A percentile compares a stretch with the other conserved stretches of the same genome.
phyloP scores from a whole-genome alignment of 306 rosid genomes.

The Fagus crenata region DNA sequence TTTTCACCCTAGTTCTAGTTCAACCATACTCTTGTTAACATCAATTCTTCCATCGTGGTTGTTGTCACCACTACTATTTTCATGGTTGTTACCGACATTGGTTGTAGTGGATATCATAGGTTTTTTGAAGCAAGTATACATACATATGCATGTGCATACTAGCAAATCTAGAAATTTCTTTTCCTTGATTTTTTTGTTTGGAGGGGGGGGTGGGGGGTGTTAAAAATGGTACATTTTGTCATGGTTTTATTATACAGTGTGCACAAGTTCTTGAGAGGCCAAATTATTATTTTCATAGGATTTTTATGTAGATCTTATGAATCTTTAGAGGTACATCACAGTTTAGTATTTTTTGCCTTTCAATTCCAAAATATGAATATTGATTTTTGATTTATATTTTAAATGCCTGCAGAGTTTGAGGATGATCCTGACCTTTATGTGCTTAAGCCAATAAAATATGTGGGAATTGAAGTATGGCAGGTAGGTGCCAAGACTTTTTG shows the following conservation, averaged over 20 bases:
- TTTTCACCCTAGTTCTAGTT: background rate
- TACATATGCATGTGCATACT: background rate
- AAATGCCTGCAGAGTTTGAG: conserved; percentile 73
- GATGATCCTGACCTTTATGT: conserved; percentile 89
- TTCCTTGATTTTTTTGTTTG: background rate
- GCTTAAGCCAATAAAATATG: conserved; percentile 83
- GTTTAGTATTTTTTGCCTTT: background rate
- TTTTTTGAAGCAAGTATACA: background rate
- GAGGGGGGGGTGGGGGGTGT: background rate
- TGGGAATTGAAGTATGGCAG: conserved; percentile 99
- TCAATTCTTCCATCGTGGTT: background rate
- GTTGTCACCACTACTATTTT: background rate
- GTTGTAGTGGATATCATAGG: too few relatives aligned
- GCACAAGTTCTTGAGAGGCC: background rate
- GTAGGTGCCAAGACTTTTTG: conserved; percentile 36
- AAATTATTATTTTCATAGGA: background rate
- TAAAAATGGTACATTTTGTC: background rate
- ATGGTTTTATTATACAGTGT: background rate
- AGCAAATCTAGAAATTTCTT: background rate
- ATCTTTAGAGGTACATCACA: background rate
- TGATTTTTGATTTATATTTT: conserved; percentile 1
- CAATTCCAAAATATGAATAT: background rate
- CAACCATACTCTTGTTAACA: background rate
- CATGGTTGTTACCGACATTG: background rate
- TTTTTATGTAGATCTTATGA: background rate